These are phyloP conservation scores for Leishmania arabica DNA, from an alignment of 208 protist genomes.

Conservation along the genomic window DNA sequence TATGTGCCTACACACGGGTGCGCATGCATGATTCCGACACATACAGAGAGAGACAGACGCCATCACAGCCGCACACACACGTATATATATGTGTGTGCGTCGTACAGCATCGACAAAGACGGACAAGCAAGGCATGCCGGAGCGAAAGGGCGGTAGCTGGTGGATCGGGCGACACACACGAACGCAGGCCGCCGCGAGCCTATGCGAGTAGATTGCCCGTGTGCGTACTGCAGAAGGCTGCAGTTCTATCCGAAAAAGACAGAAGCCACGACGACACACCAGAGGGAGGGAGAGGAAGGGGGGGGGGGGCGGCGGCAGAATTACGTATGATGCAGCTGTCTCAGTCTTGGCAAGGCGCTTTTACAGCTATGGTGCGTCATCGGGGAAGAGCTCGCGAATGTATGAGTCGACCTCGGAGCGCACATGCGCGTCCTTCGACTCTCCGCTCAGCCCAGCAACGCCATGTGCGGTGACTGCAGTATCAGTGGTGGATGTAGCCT, in stretches of 20 bases:
- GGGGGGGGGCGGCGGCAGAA: neutral
- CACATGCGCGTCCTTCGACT: neutral
- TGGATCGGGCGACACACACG: too few species aligned
- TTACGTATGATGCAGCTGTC: neutral
- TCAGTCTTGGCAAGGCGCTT: neutral
- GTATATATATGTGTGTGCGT: too few species aligned
- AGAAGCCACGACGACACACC: neutral
- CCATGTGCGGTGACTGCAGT: neutral
- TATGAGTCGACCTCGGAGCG: constrained; percentile 18
- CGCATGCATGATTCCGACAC: neutral
- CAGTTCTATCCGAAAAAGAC: neutral
- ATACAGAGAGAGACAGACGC: neutral
- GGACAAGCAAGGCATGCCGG: too few species aligned
- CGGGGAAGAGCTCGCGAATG: constrained; percentile 28
- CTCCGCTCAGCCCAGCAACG: neutral
- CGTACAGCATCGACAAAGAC: too few species aligned
- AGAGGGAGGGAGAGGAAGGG: neutral
- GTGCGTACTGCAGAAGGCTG: too few species aligned
- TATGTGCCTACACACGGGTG: neutral
- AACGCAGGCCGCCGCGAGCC: too few species aligned
- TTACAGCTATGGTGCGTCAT: neutral
- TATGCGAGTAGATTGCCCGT: too few species aligned
- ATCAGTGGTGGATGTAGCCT: neutral
- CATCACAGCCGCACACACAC: neutral
- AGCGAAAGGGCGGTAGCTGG: too few species aligned